Evolutionary conservation across 176 grass and related monocot species (phyloP).

Genomic region (Oryza longistaminata): DNA sequence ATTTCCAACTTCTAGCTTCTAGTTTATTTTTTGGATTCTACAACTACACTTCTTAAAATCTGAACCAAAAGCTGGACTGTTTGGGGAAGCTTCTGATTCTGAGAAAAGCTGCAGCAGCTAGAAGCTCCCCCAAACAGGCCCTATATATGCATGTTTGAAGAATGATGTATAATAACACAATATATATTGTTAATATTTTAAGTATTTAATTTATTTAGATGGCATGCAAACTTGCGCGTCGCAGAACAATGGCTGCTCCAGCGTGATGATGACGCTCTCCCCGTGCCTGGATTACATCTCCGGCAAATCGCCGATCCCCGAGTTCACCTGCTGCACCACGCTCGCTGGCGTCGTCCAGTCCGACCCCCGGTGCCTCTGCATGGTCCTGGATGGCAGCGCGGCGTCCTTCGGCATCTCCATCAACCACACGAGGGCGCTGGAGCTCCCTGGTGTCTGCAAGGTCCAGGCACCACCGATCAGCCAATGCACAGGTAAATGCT

Average conservation of each 20-base stretch:
- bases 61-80: too few species aligned
- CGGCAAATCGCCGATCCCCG: conserved; percentile 41
- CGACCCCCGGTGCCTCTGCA: conserved; percentile 81
- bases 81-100: too few species aligned
- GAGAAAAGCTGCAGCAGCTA: too few species aligned
- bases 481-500: conserved; percentile 56
- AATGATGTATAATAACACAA: too few species aligned
- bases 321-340: conserved; percentile 67
- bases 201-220: too few species aligned
- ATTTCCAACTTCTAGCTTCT: too few species aligned
- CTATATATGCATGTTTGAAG: too few species aligned
- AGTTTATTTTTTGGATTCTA: too few species aligned
- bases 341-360: conserved; percentile 59
- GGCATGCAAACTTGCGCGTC: too few species aligned
- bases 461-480: conserved; percentile 60
- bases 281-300: conserved; percentile 83
- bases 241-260: conserved; percentile 57
- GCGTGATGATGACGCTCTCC: conserved; percentile 74
- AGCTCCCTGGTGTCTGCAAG: conserved; percentile 63
- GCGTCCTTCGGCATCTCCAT: conserved; percentile 60
- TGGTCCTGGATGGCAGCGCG: conserved; percentile 51
- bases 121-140: too few species aligned
- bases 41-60: too few species aligned
- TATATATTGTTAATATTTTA: too few species aligned
- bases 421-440: conserved; percentile 69